These are phyloP conservation scores for Luvunga scandens DNA, from an alignment of 345 rosid genomes.

Conservation along the genomic window DNA sequence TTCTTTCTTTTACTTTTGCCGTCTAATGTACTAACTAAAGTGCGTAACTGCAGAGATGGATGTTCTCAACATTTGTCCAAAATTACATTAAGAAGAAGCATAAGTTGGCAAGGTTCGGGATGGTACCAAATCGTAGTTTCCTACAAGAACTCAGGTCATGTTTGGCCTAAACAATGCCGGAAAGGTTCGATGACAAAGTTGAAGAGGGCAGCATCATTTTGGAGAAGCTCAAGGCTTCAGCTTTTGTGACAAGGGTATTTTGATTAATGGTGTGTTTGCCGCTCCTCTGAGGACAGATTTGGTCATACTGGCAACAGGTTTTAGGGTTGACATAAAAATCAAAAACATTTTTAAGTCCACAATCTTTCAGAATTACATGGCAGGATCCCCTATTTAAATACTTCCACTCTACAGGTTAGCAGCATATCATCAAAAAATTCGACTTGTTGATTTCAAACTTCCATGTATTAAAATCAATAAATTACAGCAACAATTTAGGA, in stretches of 20 bases:
- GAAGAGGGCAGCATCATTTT: constrained; percentile 44
- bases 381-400: constrained; percentile 24
- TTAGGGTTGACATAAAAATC: constrained; percentile 35
- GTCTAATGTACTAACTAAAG: too few relatives aligned
- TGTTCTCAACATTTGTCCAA: constrained; percentile 32
- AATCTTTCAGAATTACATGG: constrained; percentile 19
- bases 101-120: constrained; percentile 30
- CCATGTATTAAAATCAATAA: background rate
- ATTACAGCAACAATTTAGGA: background rate
- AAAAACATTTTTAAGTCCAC: constrained; percentile 25
- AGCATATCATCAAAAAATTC: background rate
- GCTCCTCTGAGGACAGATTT: constrained; percentile 26
- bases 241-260: constrained; percentile 33
- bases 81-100: constrained; percentile 29
- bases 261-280: constrained; percentile 15
- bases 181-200: constrained; percentile 33
- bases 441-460: background rate
- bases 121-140: constrained; percentile 44
- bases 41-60: constrained; percentile 28
- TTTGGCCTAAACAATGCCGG: constrained; percentile 20
- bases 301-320: constrained; percentile 43
- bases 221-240: constrained; percentile 34
- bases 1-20: background rate
- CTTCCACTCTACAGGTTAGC: constrained; percentile 45
- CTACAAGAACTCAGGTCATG: constrained; percentile 28